Evolutionary conservation across 371 early-diverging fungal species (phyloP).

Genomic region (Mucor saturninus): DNA sequence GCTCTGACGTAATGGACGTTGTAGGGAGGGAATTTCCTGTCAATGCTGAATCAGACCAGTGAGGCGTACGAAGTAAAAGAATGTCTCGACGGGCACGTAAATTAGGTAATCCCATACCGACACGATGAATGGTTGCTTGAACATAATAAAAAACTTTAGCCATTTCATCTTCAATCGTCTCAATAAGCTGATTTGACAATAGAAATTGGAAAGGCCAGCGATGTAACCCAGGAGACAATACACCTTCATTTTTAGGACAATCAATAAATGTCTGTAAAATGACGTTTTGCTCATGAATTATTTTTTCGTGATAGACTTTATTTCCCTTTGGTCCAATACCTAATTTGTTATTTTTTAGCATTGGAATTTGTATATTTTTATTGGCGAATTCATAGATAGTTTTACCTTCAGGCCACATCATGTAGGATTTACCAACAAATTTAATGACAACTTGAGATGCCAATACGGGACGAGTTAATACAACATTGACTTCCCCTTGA

Average conservation of each 20-base stretch:
- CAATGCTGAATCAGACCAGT: conserved; percentile 34
- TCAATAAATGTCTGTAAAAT: conserved; percentile 35
- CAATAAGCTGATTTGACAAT: conserved; percentile 32
- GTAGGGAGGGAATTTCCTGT: conserved; percentile 34
- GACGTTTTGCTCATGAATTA: conserved; percentile 49
- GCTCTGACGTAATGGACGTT: conserved; percentile 31
- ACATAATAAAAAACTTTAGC: conserved; percentile 40
- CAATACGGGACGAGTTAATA: conserved; percentile 40
- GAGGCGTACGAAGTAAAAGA: conserved; percentile 32
- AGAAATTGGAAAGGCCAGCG: conserved; percentile 46
- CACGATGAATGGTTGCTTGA: conserved; percentile 35
- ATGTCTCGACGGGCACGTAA: conserved; percentile 31
- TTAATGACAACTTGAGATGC: conserved; percentile 38
- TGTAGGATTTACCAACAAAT: conserved; percentile 45
- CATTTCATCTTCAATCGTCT: conserved; percentile 45
- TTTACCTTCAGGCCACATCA: conserved; percentile 57
- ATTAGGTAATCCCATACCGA: conserved; percentile 31
- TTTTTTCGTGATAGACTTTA: conserved; percentile 50
- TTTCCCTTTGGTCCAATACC: conserved; percentile 46
- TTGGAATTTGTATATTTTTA: background rate
- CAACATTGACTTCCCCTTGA: conserved; percentile 49
- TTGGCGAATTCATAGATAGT: too few relatives aligned
- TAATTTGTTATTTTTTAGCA: background rate
- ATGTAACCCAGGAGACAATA: conserved; percentile 28
- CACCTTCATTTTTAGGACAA: conserved; percentile 21